Evolutionary conservation across 768 basidiomycete genomes (phyloP).

Genomic region (Rhodotorula graminis): DNA sequence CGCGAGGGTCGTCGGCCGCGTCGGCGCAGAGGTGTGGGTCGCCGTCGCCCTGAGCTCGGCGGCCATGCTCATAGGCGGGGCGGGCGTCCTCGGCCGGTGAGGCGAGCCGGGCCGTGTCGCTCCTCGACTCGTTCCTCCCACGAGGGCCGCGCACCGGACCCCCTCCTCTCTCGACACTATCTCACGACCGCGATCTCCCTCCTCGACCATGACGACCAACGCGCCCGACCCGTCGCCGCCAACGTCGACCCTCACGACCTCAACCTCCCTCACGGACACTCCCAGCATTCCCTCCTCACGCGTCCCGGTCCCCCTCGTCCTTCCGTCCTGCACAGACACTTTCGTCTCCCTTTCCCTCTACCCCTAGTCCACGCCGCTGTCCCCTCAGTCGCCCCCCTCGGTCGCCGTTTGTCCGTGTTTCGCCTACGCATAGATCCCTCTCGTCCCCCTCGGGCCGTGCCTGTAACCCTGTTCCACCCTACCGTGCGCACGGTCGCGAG

Average conservation of each 20-base stretch:
- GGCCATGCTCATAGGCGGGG: conserved; percentile 29
- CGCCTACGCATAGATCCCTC: neutral
- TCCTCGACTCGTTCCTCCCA: too few relatives aligned
- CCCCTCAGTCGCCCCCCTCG: neutral
- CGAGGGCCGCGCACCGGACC: too few relatives aligned
- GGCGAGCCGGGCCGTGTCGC: too few relatives aligned
- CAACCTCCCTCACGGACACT: too few relatives aligned
- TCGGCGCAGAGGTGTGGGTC: conserved; percentile 25
- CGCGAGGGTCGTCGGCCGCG: conserved; percentile 1
- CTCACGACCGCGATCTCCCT: too few relatives aligned
- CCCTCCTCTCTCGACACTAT: too few relatives aligned
- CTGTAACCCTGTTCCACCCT: neutral
- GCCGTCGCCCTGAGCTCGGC: conserved; percentile 35
- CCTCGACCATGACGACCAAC: too few relatives aligned
- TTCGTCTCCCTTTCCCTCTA: neutral
- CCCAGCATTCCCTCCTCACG: neutral
- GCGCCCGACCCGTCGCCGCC: neutral
- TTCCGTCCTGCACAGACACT: neutral
- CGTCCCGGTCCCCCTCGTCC: neutral
- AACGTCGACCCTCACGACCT: neutral
- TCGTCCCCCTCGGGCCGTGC: too few relatives aligned
- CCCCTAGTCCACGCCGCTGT: neutral
- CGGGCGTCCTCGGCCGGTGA: conserved; percentile 37
- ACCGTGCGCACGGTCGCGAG: too few relatives aligned
- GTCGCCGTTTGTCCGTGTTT: neutral